Conservation (phyloP, 2,329 filamentous ascomycete genomes). For the Trichoderma sp. region DNA sequence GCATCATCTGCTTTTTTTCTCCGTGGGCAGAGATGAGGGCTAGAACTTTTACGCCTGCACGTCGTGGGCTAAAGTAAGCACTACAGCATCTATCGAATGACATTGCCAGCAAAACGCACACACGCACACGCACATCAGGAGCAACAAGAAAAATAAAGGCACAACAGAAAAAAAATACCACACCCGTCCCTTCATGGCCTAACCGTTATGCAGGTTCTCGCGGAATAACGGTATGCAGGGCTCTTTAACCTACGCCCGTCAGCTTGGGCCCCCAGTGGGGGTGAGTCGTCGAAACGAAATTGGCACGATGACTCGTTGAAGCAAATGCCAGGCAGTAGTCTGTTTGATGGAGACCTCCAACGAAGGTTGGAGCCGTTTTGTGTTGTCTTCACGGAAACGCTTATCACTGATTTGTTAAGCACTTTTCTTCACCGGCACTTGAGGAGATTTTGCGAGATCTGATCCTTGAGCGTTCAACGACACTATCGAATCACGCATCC, state of each 20-base stretch:
- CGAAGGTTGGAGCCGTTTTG: not conserved
- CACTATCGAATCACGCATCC: not conserved
- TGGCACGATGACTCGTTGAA: not conserved
- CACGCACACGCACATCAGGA: not conserved
- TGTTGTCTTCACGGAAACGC: not conserved
- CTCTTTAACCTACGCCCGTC: constrained; percentile 1
- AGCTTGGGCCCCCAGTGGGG: not conserved
- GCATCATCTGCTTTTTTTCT: not conserved
- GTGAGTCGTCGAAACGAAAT: not conserved
- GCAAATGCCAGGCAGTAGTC: not conserved
- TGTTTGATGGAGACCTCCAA: not conserved
- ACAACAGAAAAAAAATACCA: not conserved
- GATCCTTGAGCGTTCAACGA: not conserved
- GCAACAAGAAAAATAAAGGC: not conserved
- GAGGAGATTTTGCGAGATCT: not conserved
- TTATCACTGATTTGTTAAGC: not conserved
- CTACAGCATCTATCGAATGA: constrained; percentile 16
- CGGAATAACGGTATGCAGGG: not conserved
- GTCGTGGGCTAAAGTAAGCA: constrained; percentile 7
- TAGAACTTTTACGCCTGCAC: not conserved
- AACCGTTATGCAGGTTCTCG: not conserved
- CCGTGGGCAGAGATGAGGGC: not conserved
- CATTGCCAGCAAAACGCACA: not conserved
- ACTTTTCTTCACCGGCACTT: not conserved
- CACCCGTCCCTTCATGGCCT: not conserved